phyloP scores from a whole-genome alignment of 1,284 basidiomycete genomes.

The Cryptococcus sp. region DNA sequence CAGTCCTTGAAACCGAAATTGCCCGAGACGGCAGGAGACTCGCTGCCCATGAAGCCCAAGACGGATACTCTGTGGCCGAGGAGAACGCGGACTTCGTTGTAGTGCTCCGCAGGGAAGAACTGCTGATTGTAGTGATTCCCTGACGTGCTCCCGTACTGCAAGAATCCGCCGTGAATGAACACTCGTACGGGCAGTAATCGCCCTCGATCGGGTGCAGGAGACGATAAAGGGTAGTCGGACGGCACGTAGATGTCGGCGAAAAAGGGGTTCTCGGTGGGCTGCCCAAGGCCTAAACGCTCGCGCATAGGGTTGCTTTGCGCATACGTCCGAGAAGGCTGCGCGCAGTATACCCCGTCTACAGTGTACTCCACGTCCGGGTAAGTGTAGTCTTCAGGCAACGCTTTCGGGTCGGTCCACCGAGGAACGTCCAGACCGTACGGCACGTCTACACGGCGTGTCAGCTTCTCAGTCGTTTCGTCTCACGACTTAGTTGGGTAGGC shows the following conservation, averaged over 20 bases:
- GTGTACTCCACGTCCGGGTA: constrained; percentile 67
- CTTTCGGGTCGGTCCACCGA: constrained; percentile 65
- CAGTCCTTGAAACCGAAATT: constrained; percentile 79
- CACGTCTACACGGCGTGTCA: constrained; percentile 59
- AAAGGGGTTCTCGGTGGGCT: constrained; percentile 72
- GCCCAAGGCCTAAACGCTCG: constrained; percentile 58
- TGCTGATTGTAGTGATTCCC: constrained; percentile 60
- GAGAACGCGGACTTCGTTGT: constrained; percentile 66
- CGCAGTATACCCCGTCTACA: constrained; percentile 58
- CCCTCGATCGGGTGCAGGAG: constrained; percentile 52
- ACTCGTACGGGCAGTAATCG: constrained; percentile 67
- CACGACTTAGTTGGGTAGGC: background rate
- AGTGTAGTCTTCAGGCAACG: constrained; percentile 59
- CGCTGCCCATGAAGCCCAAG: constrained; percentile 71
- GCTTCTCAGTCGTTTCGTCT: background rate
- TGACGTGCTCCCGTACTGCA: constrained; percentile 73
- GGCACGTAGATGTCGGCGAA: constrained; percentile 71
- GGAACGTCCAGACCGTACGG: constrained; percentile 68
- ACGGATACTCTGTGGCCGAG: constrained; percentile 56
- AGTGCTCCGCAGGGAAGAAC: constrained; percentile 66
- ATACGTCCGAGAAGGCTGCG: constrained; percentile 36
- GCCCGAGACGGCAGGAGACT: constrained; percentile 61
- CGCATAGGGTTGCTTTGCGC: constrained; percentile 37
- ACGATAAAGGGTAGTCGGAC: constrained; percentile 52
- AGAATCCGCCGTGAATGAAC: constrained; percentile 76